Base-by-base conservation (phyloP, 805 yeast species). In the Cyberlindnera sargentensis region DNA sequence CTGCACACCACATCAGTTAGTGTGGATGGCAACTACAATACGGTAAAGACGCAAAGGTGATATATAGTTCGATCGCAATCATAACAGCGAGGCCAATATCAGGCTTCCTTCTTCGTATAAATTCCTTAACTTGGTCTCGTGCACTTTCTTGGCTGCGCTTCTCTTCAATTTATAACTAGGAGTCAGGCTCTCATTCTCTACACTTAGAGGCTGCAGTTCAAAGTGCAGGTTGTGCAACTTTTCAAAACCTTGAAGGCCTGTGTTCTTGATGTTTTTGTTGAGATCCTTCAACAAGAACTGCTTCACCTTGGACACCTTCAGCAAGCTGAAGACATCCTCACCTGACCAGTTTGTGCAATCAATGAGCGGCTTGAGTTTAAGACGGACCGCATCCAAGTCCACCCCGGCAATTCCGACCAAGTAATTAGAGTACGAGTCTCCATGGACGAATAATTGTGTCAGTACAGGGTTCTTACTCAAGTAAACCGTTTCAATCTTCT, bases 101-200 rank as follows among this genome's bases (percentile, higher is more conserved):
- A 53, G 33, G 9, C 54, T 50, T 3, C 82, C 82, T 49, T 78
- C 80, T 38, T 56, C 56, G 49, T 79, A 79, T 63, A 79, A 56
- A 6, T 46, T 50, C 26, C 66, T 66, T 36, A 79, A 60, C 28
- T 62, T 66, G 8, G 56, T 50, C 35, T 61, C 56, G 53, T 71
- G 78, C 31, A 60, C 63, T 53, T 68, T 67, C 34, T 68, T 68
- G 1, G 80, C 78, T 27, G 66, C 64, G 2, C 71, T 62, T 42
- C 85, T 64, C 57, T 75, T 76, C 43, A 76, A 60, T 57, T 77
- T 77, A 47, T 75, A 56, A 6, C 87, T 81, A 31, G 89, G 89
- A 4, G 91, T 83, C 33, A 82, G 58, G 4, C 76, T 71, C 39
- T 77, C 80, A 48, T 78, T 76, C 43, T 73, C 82, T 10, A 78